A percentile compares a stretch with the other conserved stretches of the same genome.
These are phyloP conservation scores for Colletotrichum sp. DNA, from an alignment of 2,329 filamentous ascomycete genomes.

Conservation along the genomic window DNA sequence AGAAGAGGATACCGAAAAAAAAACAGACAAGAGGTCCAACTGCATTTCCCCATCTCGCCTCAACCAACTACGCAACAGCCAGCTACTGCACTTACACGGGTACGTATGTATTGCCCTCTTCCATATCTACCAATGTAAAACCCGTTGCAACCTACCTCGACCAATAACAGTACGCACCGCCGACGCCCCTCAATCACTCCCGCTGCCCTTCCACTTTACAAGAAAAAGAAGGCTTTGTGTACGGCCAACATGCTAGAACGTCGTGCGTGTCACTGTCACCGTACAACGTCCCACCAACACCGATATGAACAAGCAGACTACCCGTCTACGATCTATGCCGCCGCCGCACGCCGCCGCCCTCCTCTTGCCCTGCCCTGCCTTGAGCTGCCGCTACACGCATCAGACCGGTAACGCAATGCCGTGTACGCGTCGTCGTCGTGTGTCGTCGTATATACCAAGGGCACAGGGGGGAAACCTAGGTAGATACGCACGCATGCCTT, in stretches of 20 bases:
- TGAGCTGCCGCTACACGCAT: background rate
- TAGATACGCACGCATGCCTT: background rate
- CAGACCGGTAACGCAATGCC: background rate
- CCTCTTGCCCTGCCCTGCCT: background rate
- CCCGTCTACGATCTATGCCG: conserved; percentile 16
- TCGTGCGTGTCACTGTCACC: background rate
- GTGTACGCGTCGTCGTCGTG: background rate
- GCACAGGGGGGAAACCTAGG: background rate
- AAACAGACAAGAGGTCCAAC: background rate
- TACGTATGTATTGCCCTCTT: background rate
- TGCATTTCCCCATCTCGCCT: background rate
- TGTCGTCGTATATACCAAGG: background rate
- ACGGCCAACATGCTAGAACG: background rate
- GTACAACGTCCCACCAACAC: conserved; percentile 12
- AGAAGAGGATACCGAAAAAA: background rate
- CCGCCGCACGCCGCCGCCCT: background rate
- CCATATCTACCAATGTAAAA: background rate
- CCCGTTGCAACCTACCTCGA: background rate
- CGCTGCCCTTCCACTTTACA: background rate
- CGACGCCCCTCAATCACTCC: background rate
- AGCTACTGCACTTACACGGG: background rate
- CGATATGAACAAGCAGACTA: conserved; percentile 21
- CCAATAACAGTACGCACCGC: background rate
- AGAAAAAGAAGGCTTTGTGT: background rate
- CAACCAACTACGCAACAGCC: background rate